Conservation (phyloP, 1,284 basidiomycete species). For the Marasmius tenuissimus region DNA sequence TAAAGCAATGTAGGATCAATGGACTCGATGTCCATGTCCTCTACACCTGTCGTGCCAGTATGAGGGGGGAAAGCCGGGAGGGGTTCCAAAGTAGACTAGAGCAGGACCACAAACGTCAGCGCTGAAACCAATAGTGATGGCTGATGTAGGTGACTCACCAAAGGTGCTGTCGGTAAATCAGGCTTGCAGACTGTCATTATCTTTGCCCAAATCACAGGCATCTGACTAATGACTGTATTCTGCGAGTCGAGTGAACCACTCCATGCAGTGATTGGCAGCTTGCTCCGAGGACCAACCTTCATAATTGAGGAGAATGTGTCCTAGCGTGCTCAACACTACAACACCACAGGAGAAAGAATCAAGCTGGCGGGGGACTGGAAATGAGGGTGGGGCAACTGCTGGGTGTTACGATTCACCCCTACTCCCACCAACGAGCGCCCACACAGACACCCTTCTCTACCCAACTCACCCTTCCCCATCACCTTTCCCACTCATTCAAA, state of each 20-base stretch:
- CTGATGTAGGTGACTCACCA: too few species aligned
- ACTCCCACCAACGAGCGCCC: too few species aligned
- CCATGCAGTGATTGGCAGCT: constrained; percentile 1
- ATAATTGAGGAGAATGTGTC: constrained; percentile 1
- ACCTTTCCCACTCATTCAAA: too few species aligned
- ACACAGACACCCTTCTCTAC: too few species aligned
- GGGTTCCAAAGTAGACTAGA: too few species aligned
- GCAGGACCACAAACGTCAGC: too few species aligned
- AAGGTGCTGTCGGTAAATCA: too few species aligned
- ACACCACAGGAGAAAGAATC: constrained; percentile 17
- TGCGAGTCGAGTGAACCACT: constrained; percentile 15
- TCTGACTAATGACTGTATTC: not conserved
- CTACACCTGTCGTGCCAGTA: not conserved
- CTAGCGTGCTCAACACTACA: constrained; percentile 11
- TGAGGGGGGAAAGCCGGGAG: too few species aligned
- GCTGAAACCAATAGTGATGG: too few species aligned
- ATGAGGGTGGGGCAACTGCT: not conserved
- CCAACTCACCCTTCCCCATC: too few species aligned
- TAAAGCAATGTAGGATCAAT: not conserved
- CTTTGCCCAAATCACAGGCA: not conserved
- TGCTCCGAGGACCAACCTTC: constrained; percentile 7
- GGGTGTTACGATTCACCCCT: too few species aligned
- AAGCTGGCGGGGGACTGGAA: constrained; percentile 7
- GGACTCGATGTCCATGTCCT: not conserved
- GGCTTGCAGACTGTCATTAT: not conserved